Evolutionary conservation across 164 flowering plant species (phyloP).

Genomic region (Nymphaea thermarum): DNA sequence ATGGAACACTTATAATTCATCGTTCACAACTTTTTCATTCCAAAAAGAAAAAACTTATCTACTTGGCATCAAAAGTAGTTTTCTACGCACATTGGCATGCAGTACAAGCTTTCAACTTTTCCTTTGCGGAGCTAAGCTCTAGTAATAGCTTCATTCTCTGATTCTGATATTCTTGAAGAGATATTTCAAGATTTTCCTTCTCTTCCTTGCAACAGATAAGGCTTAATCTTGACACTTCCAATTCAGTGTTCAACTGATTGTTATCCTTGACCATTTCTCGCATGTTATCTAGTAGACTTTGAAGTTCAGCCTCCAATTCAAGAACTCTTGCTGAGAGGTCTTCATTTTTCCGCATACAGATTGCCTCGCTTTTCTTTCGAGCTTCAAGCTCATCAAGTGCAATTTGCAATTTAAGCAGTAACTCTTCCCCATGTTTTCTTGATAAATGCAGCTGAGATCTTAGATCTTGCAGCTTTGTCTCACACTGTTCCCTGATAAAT

Average conservation of each 20-base stretch:
- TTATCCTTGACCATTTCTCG: slow-evolving; percentile 52
- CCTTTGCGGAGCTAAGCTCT: slow-evolving; percentile 36
- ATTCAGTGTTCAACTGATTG: slow-evolving; percentile 73
- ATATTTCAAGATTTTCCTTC: slow-evolving; percentile 59
- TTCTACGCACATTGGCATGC: neutral
- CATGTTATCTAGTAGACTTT: slow-evolving; percentile 37
- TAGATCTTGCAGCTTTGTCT: slow-evolving; percentile 74
- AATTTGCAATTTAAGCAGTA: slow-evolving; percentile 80
- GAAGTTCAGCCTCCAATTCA: slow-evolving; percentile 67
- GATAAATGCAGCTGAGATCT: slow-evolving; percentile 65
- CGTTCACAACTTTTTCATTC: too few species aligned
- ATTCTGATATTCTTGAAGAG: slow-evolving; percentile 45
- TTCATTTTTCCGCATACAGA: slow-evolving; percentile 53
- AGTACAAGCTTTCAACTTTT: slow-evolving; percentile 6
- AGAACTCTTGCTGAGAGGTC: slow-evolving; percentile 44
- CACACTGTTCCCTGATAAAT: slow-evolving; percentile 87
- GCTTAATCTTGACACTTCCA: slow-evolving; percentile 73
- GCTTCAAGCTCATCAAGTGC: slow-evolving; percentile 72
- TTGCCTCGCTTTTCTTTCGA: slow-evolving; percentile 69
- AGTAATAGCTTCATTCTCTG: slow-evolving; percentile 30
- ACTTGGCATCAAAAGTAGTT: too few species aligned
- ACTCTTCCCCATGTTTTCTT: slow-evolving; percentile 82
- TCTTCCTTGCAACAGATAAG: slow-evolving; percentile 95
- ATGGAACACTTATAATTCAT: too few species aligned
- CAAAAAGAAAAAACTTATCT: too few species aligned